Conservation (phyloP, 106 monocot genomes). For the Narthecium ossifragum region DNA sequence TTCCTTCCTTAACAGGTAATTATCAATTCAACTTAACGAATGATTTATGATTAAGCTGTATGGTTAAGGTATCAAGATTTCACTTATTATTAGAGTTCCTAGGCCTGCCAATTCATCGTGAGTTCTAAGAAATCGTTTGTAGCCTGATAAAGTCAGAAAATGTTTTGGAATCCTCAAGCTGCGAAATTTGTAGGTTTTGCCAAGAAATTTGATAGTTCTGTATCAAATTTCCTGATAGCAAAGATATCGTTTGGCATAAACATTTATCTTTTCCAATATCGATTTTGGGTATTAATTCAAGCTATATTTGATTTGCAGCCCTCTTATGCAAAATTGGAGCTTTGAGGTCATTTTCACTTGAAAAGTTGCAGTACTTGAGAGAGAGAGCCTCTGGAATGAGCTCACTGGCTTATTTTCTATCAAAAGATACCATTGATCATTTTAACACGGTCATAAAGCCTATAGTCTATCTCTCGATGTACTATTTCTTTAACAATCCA, state of each 20-base stretch:
- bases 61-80: too few species aligned
- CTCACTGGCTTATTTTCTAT: constrained; percentile 80
- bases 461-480: constrained; percentile 90
- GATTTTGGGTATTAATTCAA: constrained; percentile 2
- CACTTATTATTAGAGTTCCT: too few species aligned
- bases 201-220: background rate
- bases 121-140: too few species aligned
- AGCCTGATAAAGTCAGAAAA: too few species aligned
- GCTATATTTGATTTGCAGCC: constrained; percentile 38
- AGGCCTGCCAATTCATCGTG: too few species aligned
- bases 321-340: constrained; percentile 84
- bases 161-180: too few species aligned
- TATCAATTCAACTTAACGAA: too few species aligned
- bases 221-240: background rate
- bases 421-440: constrained; percentile 85
- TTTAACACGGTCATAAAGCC: constrained; percentile 88
- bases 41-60: too few species aligned
- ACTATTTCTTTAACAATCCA: constrained; percentile 91
- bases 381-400: constrained; percentile 92
- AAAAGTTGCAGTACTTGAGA: constrained; percentile 74
- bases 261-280: background rate
- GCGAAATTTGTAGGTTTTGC: too few species aligned
- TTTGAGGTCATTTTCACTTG: constrained; percentile 76
- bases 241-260: background rate
- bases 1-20: too few species aligned